These are phyloP conservation scores for Iris pallida DNA, from an alignment of 116 monocot genomes.

Conservation along the genomic window DNA sequence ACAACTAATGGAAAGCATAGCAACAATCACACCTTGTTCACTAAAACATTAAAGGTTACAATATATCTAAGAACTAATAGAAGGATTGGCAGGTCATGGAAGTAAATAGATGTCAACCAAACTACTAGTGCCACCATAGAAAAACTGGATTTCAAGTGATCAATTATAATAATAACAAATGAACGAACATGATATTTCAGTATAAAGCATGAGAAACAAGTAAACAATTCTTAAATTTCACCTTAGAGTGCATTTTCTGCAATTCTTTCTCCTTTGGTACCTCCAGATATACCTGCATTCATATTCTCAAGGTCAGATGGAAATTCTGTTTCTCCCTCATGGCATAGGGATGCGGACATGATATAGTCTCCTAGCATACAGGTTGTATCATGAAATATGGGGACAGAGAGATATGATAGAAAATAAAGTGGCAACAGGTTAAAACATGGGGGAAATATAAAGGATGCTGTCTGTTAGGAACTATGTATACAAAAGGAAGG, in stretches of 20 bases:
- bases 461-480: too few relatives aligned
- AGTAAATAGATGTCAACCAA: neutral
- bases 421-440: too few relatives aligned
- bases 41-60: neutral
- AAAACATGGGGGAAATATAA: too few relatives aligned
- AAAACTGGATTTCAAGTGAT: neutral
- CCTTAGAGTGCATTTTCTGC: slow-evolving; percentile 78
- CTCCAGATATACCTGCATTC: slow-evolving; percentile 78
- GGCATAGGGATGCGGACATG: too few relatives aligned
- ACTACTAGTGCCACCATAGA: neutral
- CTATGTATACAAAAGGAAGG: too few relatives aligned
- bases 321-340: too few relatives aligned
- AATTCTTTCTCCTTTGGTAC: slow-evolving; percentile 62
- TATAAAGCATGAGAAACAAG: neutral
- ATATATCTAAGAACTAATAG: neutral
- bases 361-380: too few relatives aligned
- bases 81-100: neutral
- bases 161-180: neutral
- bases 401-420: too few relatives aligned
- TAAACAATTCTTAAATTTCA: slow-evolving; percentile 5
- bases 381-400: too few relatives aligned
- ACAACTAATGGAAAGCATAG: too few relatives aligned
- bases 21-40: too few relatives aligned
- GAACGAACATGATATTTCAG: neutral
- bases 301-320: neutral